Conservation (phyloP, 139 green algal genomes). For the Spirogloea muscicola region DNA sequence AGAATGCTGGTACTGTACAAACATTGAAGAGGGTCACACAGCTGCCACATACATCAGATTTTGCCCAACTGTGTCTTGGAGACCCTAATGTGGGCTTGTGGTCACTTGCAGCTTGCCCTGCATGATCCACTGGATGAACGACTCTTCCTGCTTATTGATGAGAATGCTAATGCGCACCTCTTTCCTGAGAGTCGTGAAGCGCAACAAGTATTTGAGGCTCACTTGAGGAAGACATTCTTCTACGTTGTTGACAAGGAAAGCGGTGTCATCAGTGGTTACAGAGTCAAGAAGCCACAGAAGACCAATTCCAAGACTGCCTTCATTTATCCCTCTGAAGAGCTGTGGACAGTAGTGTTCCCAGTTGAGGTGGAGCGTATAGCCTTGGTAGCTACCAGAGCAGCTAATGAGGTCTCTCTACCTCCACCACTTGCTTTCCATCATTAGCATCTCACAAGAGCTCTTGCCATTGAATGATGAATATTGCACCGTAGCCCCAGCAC, state of each 20-base stretch:
- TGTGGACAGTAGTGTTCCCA: conserved; percentile 39
- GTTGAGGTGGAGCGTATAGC: neutral
- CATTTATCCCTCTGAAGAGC: conserved; percentile 34
- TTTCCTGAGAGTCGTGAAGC: neutral
- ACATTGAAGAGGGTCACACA: too few relatives aligned
- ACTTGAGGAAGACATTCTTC: conserved; percentile 47
- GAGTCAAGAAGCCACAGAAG: conserved; percentile 1
- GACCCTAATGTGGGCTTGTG: too few relatives aligned
- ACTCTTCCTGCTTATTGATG: conserved; percentile 33
- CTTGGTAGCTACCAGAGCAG: neutral
- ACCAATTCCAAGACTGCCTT: neutral
- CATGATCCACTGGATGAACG: conserved; percentile 2
- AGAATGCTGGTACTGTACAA: too few relatives aligned
- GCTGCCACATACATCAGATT: too few relatives aligned
- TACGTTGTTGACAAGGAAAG: conserved; percentile 40
- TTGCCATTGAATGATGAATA: too few relatives aligned
- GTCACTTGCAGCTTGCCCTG: too few relatives aligned
- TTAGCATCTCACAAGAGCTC: too few relatives aligned
- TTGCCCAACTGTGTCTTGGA: too few relatives aligned
- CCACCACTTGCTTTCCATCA: too few relatives aligned
- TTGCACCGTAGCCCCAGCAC: too few relatives aligned
- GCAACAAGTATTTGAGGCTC: conserved; percentile 5
- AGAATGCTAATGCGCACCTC: neutral
- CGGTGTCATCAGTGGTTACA: conserved; percentile 34
- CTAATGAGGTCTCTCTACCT: too few relatives aligned